These are phyloP conservation scores for Moricandia arvensis DNA, from an alignment of 345 rosid species.

Conservation along the genomic window DNA sequence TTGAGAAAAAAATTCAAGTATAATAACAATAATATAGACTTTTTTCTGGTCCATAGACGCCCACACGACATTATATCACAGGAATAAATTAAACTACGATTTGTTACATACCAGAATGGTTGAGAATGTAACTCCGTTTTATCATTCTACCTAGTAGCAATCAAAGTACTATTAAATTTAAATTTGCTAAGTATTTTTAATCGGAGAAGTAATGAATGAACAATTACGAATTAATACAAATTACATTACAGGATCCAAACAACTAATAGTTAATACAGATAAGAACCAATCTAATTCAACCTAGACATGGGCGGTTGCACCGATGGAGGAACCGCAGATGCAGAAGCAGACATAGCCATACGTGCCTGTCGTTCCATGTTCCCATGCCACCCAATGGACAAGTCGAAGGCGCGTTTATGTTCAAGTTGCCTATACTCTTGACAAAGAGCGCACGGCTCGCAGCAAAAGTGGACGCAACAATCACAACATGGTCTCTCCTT, in stretches of 20 bases:
- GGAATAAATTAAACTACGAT: background rate
- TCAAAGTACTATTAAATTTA: background rate
- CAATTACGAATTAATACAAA: background rate
- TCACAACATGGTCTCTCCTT: conserved; percentile 41
- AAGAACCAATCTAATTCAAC: conserved; percentile 17
- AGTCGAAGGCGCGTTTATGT: conserved; percentile 25
- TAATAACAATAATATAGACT: no score
- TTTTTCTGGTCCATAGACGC: background rate
- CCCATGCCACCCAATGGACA: conserved; percentile 67
- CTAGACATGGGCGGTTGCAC: conserved; percentile 47
- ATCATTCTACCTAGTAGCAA: background rate
- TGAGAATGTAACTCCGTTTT: background rate
- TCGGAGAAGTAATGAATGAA: background rate
- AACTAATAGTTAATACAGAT: background rate
- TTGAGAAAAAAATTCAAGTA: no score
- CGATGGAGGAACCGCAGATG: conserved; percentile 37
- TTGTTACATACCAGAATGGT: background rate
- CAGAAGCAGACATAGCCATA: background rate
- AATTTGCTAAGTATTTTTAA: no score
- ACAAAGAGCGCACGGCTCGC: conserved; percentile 41
- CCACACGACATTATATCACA: background rate
- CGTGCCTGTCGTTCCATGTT: conserved; percentile 58
- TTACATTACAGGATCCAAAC: background rate
- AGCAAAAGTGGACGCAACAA: conserved; percentile 38
- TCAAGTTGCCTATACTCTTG: conserved; percentile 44